phyloP scores from a whole-genome alignment of 116 monocot genomes.

The Iris pallida region DNA sequence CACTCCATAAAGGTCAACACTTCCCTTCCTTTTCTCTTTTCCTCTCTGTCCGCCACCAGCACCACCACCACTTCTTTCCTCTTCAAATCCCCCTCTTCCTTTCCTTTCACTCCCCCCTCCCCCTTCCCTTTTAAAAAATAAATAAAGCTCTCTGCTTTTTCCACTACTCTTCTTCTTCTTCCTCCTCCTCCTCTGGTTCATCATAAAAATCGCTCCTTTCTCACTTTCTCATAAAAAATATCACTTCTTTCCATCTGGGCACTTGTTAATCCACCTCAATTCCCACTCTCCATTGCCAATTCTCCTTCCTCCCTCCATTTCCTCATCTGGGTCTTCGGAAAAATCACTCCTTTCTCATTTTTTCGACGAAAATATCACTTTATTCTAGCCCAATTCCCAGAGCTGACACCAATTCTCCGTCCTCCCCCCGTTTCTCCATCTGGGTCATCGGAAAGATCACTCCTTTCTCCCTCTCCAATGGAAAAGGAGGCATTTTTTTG shows the following conservation, averaged over 20 bases:
- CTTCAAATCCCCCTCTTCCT: neutral
- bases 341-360: conserved; percentile 3
- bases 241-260: neutral
- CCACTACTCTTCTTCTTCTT: neutral
- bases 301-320: too few relatives aligned
- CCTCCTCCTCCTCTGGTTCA: neutral
- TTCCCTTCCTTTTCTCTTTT: conserved; percentile 1
- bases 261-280: neutral
- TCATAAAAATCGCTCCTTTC: too few relatives aligned
- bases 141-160: neutral
- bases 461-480: too few relatives aligned
- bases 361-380: too few relatives aligned
- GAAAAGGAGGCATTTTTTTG: too few relatives aligned
- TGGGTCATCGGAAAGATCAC: too few relatives aligned
- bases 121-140: neutral
- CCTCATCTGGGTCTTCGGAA: too few relatives aligned
- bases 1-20: too few relatives aligned
- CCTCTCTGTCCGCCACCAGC: conserved; percentile 12
- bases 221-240: neutral
- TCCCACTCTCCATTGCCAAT: neutral
- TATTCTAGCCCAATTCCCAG: too few relatives aligned
- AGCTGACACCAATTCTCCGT: too few relatives aligned
- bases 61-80: neutral
- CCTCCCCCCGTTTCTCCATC: too few relatives aligned
- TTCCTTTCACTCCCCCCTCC: conserved; percentile 1